Conservation (phyloP, 805 yeast species). For the Ogataea polymorpha region DNA sequence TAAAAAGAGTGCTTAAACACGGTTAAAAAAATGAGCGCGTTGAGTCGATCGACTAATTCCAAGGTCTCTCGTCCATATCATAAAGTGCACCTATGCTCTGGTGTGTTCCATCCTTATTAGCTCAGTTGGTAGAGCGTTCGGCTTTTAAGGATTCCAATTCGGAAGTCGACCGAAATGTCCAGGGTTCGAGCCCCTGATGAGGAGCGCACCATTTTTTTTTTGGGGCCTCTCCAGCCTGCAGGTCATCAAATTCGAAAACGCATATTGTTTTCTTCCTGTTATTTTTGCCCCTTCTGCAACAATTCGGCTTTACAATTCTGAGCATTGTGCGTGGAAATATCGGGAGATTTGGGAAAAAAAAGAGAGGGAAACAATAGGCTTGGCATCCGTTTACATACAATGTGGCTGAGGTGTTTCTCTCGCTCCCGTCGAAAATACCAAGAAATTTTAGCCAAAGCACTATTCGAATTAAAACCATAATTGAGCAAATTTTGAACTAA, state of each 20-base stretch:
- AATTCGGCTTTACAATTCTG: not conserved
- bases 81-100: no score
- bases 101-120: conserved; percentile 42
- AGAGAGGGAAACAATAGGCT: not conserved
- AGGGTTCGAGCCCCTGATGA: conserved; percentile 62
- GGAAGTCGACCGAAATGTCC: conserved; percentile 52
- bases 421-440: not conserved
- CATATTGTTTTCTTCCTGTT: not conserved
- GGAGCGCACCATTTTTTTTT: conserved; percentile 35
- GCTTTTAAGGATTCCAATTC: conserved; percentile 44
- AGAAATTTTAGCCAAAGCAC: not conserved
- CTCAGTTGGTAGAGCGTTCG: conserved; percentile 73
- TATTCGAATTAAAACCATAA: not conserved
- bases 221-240: not conserved
- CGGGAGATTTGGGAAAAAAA: not conserved
- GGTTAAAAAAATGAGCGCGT: not conserved
- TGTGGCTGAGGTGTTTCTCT: not conserved
- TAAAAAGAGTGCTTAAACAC: not conserved
- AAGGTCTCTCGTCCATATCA: no score
- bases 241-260: not conserved
- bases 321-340: not conserved
- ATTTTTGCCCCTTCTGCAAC: not conserved
- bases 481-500: not conserved
- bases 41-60: not conserved
- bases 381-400: not conserved